Evolutionary conservation across 108 stramenopile species (phyloP), one percentile per base, ranked within the genome.

Genomic region (Skeletonema potamos): DNA sequence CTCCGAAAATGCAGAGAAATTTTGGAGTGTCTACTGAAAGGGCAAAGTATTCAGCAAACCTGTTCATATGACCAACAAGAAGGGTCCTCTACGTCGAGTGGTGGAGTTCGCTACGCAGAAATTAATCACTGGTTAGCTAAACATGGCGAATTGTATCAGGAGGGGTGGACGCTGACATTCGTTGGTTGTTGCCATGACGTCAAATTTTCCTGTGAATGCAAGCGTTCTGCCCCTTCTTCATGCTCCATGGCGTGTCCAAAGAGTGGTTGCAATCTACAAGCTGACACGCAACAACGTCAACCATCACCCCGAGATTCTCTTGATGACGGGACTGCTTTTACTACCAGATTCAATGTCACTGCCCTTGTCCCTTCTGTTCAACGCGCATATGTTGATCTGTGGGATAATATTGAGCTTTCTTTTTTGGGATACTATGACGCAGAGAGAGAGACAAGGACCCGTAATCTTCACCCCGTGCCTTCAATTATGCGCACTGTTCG

Each of bases 321-420:
- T 7, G 18, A 63, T n/a, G 67, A 68, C 56, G 29, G 30, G 67
- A n/a, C 56, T 22, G 67, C 54, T 6, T 27, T 58, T 51, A 64
- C 74, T 6, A 75, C 74, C 10, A 33, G 69, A 33, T 75, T 75
- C 74, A 75, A 75, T 30, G 69, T 76, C 32, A 28, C 69, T 18
- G 75, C 75, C 10, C 70, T 76, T 11, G 62, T 76, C 24, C 66
- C 66, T 20, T 71, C 69, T 26, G 48, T 76, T 18, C 44, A 63
- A 22, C 61, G 62, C 10, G 34, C 59, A 18, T 75, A 75, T 24
- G 67, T 54, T 30, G 67, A 68, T 32, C 27, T 75, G 13, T 75
- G 74, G 74, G 74, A 75, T 75, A 70, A 67, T 2, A 68, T 75
- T 29, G 74, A 75, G 61, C 32, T 75, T 17, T 70, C 74, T 1